These are phyloP conservation scores for Citrus medica DNA, from an alignment of 345 rosid species.

Conservation along the genomic window DNA sequence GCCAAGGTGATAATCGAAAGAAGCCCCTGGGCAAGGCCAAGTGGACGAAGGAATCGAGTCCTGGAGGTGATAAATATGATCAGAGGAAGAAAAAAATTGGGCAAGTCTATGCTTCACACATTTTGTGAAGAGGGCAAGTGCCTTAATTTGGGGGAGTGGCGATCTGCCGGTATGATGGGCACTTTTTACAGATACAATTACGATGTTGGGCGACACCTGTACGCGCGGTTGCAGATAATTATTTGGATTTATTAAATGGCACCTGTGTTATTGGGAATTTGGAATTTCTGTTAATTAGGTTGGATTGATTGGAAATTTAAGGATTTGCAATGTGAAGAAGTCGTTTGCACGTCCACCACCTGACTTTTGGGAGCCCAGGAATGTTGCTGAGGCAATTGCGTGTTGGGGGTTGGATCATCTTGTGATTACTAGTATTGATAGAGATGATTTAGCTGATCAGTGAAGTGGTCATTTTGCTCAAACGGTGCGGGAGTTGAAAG, in stretches of 20 bases:
- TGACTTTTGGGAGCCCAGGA: slow-evolving; percentile 71
- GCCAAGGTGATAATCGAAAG: too few species aligned
- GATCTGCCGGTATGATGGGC: slow-evolving; percentile 97
- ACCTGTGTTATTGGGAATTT: neutral
- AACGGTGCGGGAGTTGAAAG: slow-evolving; percentile 76
- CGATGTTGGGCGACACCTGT: slow-evolving; percentile 93
- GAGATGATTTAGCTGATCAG: slow-evolving; percentile 85
- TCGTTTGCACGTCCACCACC: slow-evolving; percentile 92
- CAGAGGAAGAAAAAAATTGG: too few species aligned
- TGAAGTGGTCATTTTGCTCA: slow-evolving; percentile 79
- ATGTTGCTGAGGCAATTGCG: slow-evolving; percentile 94
- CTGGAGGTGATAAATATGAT: too few species aligned
- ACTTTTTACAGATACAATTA: slow-evolving; percentile 91
- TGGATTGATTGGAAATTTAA: slow-evolving; percentile 10
- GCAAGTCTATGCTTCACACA: too few species aligned
- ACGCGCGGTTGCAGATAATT: slow-evolving; percentile 90
- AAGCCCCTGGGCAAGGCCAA: too few species aligned
- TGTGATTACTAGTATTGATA: slow-evolving; percentile 85
- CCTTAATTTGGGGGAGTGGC: slow-evolving; percentile 30
- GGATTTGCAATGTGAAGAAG: slow-evolving; percentile 95
- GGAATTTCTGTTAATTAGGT: neutral
- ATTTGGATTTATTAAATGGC: neutral
- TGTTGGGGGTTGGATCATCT: slow-evolving; percentile 93
- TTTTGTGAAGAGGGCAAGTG: too few species aligned
- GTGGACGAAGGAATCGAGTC: too few species aligned